A percentile compares a stretch with the other conserved stretches of the same genome.
Conservation (phyloP, 345 rosid genomes). For the Lepidium africanum region DNA sequence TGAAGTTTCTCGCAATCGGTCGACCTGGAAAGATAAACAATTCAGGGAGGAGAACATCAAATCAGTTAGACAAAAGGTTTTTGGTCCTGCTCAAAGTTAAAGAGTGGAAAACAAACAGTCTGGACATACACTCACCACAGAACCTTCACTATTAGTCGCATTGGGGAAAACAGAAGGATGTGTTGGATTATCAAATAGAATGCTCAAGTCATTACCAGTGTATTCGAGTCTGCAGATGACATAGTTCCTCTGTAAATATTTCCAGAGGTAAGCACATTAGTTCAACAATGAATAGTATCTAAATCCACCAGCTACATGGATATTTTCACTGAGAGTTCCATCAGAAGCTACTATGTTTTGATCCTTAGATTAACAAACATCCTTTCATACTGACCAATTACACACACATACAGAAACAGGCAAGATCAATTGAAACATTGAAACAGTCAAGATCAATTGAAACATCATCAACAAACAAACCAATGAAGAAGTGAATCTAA, state of each 20-base stretch:
- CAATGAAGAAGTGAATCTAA: too few relatives aligned
- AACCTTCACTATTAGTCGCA: neutral
- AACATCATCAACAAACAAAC: too few relatives aligned
- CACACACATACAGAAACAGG: too few relatives aligned
- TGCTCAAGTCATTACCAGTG: neutral
- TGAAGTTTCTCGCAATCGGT: neutral
- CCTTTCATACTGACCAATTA: too few relatives aligned
- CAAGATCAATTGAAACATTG: too few relatives aligned
- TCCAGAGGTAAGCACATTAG: neutral
- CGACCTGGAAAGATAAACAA: neutral
- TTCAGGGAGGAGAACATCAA: neutral
- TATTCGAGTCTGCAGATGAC: slow-evolving; percentile 18
- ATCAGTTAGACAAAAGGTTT: neutral
- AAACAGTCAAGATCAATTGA: too few relatives aligned
- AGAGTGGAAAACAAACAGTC: neutral
- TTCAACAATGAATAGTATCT: neutral
- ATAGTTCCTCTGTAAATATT: neutral
- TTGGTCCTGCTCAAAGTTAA: neutral
- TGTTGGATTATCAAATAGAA: neutral
- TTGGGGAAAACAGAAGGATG: neutral
- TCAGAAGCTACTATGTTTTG: neutral
- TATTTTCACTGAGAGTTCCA: neutral
- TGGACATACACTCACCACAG: slow-evolving; percentile 13
- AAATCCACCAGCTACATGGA: too few relatives aligned
- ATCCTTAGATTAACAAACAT: too few relatives aligned